These are phyloP conservation scores for Echinosophora koreensis DNA, from an alignment of 306 rosid species.

Conservation along the genomic window DNA sequence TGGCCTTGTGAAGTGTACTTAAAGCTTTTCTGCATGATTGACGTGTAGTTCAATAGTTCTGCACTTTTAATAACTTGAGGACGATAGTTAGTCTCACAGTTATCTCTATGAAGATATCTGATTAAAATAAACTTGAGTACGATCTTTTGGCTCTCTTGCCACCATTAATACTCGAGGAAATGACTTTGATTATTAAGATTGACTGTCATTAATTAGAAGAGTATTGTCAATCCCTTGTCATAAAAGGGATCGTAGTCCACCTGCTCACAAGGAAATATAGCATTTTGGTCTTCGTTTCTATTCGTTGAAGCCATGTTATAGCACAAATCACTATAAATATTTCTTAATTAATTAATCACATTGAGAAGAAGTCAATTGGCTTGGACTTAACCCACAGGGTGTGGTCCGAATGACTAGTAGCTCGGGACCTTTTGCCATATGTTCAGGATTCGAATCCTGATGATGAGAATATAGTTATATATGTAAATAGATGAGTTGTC, in stretches of 20 bases:
- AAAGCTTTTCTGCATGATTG: background rate
- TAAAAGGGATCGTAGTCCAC: slow-evolving; percentile 39
- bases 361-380: too few species aligned
- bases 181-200: slow-evolving; percentile 12
- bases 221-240: slow-evolving; percentile 44
- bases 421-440: too few species aligned
- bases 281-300: slow-evolving; percentile 19
- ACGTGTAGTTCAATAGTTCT: background rate
- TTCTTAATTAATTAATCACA: slow-evolving; percentile 3
- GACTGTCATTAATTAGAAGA: background rate
- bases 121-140: background rate
- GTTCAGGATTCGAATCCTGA: too few species aligned
- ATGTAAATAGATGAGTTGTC: too few species aligned
- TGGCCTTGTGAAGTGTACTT: background rate
- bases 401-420: too few species aligned
- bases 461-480: too few species aligned
- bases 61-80: too few species aligned
- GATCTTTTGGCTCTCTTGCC: background rate
- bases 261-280: slow-evolving; percentile 41
- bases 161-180: background rate
- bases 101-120: too few species aligned
- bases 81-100: too few species aligned
- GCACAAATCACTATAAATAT: background rate
- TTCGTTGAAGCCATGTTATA: slow-evolving; percentile 5
- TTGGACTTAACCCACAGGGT: too few species aligned